Evolutionary conservation across 441 rosid species (phyloP).

Genomic region (Gossypium gossypioides): DNA sequence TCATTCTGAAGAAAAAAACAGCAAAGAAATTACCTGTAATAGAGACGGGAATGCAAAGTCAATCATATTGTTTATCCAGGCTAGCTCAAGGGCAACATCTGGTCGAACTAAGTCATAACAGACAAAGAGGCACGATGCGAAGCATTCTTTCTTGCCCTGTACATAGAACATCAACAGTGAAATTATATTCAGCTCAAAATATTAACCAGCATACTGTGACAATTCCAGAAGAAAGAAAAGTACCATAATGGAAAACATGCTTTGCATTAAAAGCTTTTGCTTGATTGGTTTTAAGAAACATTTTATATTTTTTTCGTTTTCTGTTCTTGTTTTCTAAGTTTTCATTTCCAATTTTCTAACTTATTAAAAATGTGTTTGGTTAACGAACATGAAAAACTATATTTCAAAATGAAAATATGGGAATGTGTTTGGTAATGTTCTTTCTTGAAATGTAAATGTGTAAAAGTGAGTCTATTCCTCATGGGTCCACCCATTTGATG

Average conservation of each 20-base stretch:
- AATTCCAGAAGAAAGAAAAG: neutral
- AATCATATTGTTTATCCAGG: slow-evolving; percentile 88
- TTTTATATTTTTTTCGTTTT: neutral
- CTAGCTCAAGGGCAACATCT: slow-evolving; percentile 82
- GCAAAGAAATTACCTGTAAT: slow-evolving; percentile 50
- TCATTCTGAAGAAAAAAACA: neutral
- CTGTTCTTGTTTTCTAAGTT: neutral
- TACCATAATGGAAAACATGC: neutral
- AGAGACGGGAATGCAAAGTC: slow-evolving; percentile 96
- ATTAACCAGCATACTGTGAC: neutral
- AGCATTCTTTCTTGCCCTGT: slow-evolving; percentile 96
- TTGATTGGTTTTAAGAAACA: neutral
- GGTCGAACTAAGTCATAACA: slow-evolving; percentile 82
- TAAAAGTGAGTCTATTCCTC: neutral
- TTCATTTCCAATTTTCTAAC: neutral
- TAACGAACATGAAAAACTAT: neutral
- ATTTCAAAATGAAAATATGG: neutral
- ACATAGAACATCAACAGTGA: slow-evolving; percentile 7
- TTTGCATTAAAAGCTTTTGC: neutral
- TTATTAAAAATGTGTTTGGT: neutral
- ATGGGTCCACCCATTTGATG: neutral
- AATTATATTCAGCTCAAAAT: neutral
- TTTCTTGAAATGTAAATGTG: neutral
- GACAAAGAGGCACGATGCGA: slow-evolving; percentile 92
- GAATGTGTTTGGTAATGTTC: neutral